Percentiles rank a stretch among this genome's conserved stretches.
Conservation (phyloP, 2,329 filamentous ascomycete genomes). For the Arthrobotrys megalospora region DNA sequence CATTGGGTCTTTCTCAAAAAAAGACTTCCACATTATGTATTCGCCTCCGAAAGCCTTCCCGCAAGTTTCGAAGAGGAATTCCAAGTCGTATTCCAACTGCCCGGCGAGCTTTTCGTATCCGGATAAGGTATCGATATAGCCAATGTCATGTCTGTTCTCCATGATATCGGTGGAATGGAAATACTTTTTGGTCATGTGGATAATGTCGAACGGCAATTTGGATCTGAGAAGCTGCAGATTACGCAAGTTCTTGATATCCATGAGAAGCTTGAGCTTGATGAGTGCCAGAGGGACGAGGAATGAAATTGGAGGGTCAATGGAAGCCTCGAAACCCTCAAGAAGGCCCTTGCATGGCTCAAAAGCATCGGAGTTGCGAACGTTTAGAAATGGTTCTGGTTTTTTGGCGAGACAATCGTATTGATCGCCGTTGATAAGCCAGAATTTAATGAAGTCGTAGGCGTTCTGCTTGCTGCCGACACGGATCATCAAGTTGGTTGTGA, state of each 20-base stretch:
- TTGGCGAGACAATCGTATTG: conserved; percentile 28
- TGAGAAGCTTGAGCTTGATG: conserved; percentile 39
- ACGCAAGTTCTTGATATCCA: conserved; percentile 21
- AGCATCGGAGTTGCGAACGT: conserved; percentile 15
- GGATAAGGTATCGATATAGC: neutral
- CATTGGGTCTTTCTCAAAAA: neutral
- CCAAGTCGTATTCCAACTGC: conserved; percentile 16
- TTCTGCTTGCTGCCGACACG: conserved; percentile 13
- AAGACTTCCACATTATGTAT: conserved; percentile 7
- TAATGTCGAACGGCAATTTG: conserved; percentile 22
- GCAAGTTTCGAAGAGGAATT: conserved; percentile 16
- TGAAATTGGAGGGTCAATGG: neutral
- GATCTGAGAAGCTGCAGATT: conserved; percentile 29
- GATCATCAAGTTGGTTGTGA: conserved; percentile 37
- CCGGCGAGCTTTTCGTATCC: conserved; percentile 26
- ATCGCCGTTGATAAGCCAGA: conserved; percentile 36
- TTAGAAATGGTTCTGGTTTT: conserved; percentile 17
- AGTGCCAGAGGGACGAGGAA: conserved; percentile 26
- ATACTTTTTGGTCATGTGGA: conserved; percentile 13
- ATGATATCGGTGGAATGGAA: conserved; percentile 12
- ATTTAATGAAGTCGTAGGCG: conserved; percentile 44
- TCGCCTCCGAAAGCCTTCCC: neutral
- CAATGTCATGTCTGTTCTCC: conserved; percentile 1
- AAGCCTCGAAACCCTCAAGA: neutral
- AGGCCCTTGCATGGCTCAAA: conserved; percentile 13